Evolutionary conservation across 2,329 filamentous ascomycete genomes (phyloP).

Genomic region (Apiospora aurea): DNA sequence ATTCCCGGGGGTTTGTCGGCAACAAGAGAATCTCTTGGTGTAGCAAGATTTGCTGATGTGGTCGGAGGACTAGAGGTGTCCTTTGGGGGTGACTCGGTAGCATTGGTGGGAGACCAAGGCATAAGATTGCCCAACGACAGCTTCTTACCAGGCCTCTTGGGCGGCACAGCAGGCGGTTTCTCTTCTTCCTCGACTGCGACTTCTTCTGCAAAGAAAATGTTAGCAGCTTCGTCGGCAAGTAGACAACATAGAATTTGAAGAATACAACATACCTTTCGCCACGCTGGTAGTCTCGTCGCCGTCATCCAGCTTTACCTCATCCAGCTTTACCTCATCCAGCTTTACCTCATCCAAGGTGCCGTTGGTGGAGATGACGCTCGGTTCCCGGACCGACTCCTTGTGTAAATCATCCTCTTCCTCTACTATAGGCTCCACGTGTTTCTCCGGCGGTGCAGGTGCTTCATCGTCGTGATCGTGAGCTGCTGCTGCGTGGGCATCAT

Average conservation of each 20-base stretch:
- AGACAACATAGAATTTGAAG: neutral
- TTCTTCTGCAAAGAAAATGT: neutral
- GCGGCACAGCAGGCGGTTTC: constrained; percentile 38
- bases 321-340: constrained; percentile 32
- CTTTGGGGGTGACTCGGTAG: constrained; percentile 58
- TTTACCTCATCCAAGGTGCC: constrained; percentile 51
- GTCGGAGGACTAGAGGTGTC: constrained; percentile 41
- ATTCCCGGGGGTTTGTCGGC: constrained; percentile 44
- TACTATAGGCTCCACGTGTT: neutral
- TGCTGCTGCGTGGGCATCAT: no score
- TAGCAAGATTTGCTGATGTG: constrained; percentile 28
- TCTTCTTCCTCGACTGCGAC: constrained; percentile 27
- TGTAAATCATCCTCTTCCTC: neutral
- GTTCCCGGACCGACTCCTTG: constrained; percentile 39
- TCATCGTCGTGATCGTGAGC: neutral
- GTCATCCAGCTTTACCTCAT: constrained; percentile 59
- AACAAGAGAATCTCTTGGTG: constrained; percentile 34
- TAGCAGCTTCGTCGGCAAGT: neutral
- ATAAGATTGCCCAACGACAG: constrained; percentile 75
- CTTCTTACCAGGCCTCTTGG: constrained; percentile 58
- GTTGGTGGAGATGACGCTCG: constrained; percentile 55
- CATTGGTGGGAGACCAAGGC: constrained; percentile 72
- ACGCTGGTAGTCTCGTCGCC: constrained; percentile 60
- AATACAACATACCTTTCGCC: constrained; percentile 41
- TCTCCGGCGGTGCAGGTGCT: neutral